A percentile compares a stretch with the other conserved stretches of the same genome.
These are phyloP conservation scores for Westerdykella aurantiaca DNA, from an alignment of 2,329 filamentous ascomycete genomes.

Conservation along the genomic window DNA sequence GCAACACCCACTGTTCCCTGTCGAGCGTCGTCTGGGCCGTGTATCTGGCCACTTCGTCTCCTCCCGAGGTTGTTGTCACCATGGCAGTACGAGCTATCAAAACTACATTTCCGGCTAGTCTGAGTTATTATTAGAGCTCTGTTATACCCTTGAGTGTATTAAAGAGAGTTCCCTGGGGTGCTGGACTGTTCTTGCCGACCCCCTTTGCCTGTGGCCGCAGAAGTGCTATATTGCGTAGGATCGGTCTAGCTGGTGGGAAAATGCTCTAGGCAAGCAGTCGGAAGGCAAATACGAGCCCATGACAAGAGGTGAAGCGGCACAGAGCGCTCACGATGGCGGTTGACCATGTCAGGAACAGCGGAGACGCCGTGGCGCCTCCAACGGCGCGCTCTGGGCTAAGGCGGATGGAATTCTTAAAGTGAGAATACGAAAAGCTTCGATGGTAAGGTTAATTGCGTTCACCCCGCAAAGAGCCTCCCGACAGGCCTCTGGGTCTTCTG, in stretches of 20 bases:
- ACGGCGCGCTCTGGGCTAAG: conserved; percentile 5
- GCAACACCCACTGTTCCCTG: not conserved
- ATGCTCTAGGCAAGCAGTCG: not conserved
- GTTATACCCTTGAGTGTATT: conserved; percentile 14
- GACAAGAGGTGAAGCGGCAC: conserved; percentile 2
- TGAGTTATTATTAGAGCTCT: conserved; percentile 22
- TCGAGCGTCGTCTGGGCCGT: conserved; percentile 8
- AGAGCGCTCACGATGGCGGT: conserved; percentile 1
- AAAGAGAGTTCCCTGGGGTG: conserved; percentile 13
- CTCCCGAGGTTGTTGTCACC: conserved; percentile 2
- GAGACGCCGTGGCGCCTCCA: conserved; percentile 4
- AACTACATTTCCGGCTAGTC: conserved; percentile 13
- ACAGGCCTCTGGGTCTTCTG: conserved; percentile 5
- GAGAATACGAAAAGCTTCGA: conserved; percentile 31
- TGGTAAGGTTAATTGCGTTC: conserved; percentile 20
- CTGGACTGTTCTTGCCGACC: conserved; percentile 10
- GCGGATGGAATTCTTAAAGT: conserved; percentile 18
- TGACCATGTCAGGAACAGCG: conserved; percentile 7
- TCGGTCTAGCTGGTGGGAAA: conserved; percentile 5
- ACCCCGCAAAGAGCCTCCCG: conserved; percentile 15
- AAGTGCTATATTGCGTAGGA: conserved; percentile 19
- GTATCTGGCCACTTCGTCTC: conserved; percentile 13
- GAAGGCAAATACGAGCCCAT: not conserved
- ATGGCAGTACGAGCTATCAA: conserved; percentile 15
- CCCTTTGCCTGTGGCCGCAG: conserved; percentile 15